Base-by-base conservation (phyloP, 2,329 filamentous ascomycete species). In the Fusarium mundagurra region DNA sequence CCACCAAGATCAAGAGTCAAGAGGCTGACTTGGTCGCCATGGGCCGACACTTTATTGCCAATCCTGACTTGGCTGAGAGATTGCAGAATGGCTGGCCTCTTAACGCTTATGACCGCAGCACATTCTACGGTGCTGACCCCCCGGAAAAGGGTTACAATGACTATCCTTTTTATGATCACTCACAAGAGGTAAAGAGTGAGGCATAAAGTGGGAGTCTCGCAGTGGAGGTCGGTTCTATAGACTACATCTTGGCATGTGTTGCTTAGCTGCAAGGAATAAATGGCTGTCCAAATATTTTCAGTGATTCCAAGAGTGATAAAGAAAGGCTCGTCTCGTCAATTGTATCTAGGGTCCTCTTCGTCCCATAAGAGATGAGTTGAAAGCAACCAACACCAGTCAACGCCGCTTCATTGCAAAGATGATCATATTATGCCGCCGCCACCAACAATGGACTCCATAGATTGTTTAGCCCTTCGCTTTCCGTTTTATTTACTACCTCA, bases 41-140 rank as follows among this genome's bases (percentile, higher is more conserved):
- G 66, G 81, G 82, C 1, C 73, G 81, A 27, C 77, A 78, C 51
- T 83, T 80, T 62, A 79, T 81, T 27, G 77, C 80, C 11, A 83
- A 81, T 41, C 82, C 81, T 1, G 81, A 83, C 36, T 65, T 83
- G 36, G 78, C 82, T 8, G 85, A 81, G 76, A 79, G 83, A 29
- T 57, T 85, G 14, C 76, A 81, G 75, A 67, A 83, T 41, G 79
- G 80, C 2, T 71, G 86, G 29, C 73, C 78, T 6, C 75, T 86
- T 14, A 78, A 76, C 29, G 73, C 79, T 9, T 86, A 86, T 67
- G 72, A 85, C 61, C 76, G 84, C 14, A 71, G 78, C 2, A 82
- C 79, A 2, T 86, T 87, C 64, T 87, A 87, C 69, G 58, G 61
- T 43, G 65, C 68, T 31, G 72, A 63, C 50, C 75, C 76, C 44